Percentiles rank a stretch among this genome's conserved stretches.
Conservation (phyloP, 2,329 filamentous ascomycete genomes). For the Coleophoma crateriformis region DNA sequence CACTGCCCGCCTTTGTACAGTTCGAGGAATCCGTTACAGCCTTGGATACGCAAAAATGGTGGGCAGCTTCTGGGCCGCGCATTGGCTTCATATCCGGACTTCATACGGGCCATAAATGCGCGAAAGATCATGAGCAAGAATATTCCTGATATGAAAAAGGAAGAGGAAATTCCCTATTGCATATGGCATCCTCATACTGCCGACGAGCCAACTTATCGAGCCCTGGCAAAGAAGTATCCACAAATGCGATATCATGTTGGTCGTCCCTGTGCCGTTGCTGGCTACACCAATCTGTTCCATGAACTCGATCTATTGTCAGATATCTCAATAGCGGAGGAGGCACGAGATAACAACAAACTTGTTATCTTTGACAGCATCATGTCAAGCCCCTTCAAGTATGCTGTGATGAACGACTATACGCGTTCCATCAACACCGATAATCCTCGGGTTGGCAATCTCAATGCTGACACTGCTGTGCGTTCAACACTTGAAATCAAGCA, state of each 20-base stretch:
- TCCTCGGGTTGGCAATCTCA: constrained; percentile 17
- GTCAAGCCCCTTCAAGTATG: constrained; percentile 17
- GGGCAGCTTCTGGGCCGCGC: too few relatives aligned
- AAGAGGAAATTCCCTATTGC: constrained; percentile 30
- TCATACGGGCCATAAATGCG: constrained; percentile 24
- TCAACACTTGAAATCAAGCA: constrained; percentile 17
- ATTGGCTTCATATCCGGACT: constrained; percentile 1
- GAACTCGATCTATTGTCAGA: constrained; percentile 34
- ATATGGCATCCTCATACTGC: constrained; percentile 35
- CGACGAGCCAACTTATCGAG: constrained; percentile 29
- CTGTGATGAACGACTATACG: constrained; percentile 32
- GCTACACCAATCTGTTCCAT: constrained; percentile 28
- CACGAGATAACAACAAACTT: constrained; percentile 21
- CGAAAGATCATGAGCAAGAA: constrained; percentile 30
- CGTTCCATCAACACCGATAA: constrained; percentile 12
- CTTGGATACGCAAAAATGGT: too few relatives aligned
- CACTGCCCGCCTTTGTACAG: background rate
- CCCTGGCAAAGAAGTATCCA: constrained; percentile 26
- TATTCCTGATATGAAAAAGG: constrained; percentile 22
- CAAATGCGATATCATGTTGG: constrained; percentile 32
- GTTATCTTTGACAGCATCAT: constrained; percentile 29
- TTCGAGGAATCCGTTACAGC: constrained; percentile 5
- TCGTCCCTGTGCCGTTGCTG: constrained; percentile 33
- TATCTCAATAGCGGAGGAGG: constrained; percentile 34
- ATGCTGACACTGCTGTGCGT: constrained; percentile 29